Conservation (phyloP, 208 protist genomes). For the Wallacemonas sp. region DNA sequence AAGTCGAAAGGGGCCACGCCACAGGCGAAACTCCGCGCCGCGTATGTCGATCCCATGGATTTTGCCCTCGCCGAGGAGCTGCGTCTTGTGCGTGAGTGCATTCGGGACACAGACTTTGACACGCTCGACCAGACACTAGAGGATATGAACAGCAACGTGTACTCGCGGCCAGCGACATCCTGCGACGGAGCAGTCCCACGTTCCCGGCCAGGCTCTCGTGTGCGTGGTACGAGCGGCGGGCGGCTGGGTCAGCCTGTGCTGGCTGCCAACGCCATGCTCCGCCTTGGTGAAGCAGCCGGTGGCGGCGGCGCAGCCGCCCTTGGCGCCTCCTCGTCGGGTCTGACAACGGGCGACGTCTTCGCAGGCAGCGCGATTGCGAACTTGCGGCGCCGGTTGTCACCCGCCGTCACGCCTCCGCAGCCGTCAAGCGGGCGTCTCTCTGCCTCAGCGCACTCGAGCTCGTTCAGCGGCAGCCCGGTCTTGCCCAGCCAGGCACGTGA, state of each 20-base stretch:
- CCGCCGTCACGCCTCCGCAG: neutral
- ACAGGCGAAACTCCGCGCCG: neutral
- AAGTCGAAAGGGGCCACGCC: neutral
- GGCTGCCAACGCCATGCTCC: neutral
- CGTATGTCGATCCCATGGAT: constrained; percentile 67
- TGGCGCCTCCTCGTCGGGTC: constrained; percentile 18
- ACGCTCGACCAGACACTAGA: constrained; percentile 48
- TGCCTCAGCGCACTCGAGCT: neutral
- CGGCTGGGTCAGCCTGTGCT: constrained; percentile 12
- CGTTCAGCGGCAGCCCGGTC: neutral
- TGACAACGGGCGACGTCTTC: constrained; percentile 47
- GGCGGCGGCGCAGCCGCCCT: constrained; percentile 18
- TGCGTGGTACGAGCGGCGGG: constrained; percentile 1
- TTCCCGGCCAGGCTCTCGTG: neutral
- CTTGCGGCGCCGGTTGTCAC: constrained; percentile 33
- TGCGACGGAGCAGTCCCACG: constrained; percentile 43
- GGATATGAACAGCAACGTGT: constrained; percentile 39
- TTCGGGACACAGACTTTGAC: constrained; percentile 67
- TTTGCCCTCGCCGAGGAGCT: constrained; percentile 65
- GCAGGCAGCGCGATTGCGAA: constrained; percentile 46
- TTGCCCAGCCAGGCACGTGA: too few species aligned
- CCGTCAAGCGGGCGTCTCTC: neutral
- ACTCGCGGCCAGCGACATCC: constrained; percentile 66
- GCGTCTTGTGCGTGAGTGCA: constrained; percentile 67
- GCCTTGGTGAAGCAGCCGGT: neutral